Evolutionary conservation across 2,329 filamentous ascomycete species (phyloP).

Genomic region (Penicillium sp.): DNA sequence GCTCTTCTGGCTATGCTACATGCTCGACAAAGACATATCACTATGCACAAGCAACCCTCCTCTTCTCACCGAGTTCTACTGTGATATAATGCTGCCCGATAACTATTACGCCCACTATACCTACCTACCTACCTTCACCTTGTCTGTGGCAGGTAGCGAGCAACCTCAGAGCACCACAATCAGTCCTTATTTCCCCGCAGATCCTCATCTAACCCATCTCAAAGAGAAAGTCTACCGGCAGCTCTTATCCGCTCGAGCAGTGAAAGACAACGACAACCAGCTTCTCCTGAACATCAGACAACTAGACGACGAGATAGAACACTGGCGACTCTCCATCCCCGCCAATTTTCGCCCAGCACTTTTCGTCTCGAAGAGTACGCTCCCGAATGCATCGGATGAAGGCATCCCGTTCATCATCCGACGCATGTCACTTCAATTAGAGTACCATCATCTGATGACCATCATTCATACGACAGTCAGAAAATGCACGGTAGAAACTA

Average conservation of each 20-base stretch:
- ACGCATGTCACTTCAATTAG: conserved; percentile 21
- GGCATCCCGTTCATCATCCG: conserved; percentile 4
- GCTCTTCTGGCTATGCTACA: conserved; percentile 23
- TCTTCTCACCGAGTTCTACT: conserved; percentile 21
- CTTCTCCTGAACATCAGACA: conserved; percentile 22
- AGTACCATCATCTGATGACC: conserved; percentile 23
- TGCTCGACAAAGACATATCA: conserved; percentile 18
- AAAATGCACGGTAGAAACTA: conserved; percentile 16
- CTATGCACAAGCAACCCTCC: conserved; percentile 21
- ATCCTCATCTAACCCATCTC: conserved; percentile 11
- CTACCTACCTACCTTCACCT: conserved; percentile 6
- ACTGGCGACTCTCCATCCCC: conserved; percentile 23
- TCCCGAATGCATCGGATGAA: conserved; percentile 1
- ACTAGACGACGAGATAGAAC: conserved; percentile 25
- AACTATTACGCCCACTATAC: conserved; percentile 9
- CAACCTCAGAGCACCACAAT: background rate
- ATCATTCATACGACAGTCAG: conserved; percentile 25
- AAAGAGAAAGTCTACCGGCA: conserved; percentile 22
- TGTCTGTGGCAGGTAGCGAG: background rate
- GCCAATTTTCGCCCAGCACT: conserved; percentile 19
- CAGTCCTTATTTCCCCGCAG: conserved; percentile 11
- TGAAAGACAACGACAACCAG: conserved; percentile 18
- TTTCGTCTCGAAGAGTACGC: conserved; percentile 16
- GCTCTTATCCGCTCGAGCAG: conserved; percentile 21
- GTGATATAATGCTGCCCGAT: conserved; percentile 13